phyloP scores from a whole-genome alignment of 352 stramenopile genomes.

The Phytophthora boehmeriae region DNA sequence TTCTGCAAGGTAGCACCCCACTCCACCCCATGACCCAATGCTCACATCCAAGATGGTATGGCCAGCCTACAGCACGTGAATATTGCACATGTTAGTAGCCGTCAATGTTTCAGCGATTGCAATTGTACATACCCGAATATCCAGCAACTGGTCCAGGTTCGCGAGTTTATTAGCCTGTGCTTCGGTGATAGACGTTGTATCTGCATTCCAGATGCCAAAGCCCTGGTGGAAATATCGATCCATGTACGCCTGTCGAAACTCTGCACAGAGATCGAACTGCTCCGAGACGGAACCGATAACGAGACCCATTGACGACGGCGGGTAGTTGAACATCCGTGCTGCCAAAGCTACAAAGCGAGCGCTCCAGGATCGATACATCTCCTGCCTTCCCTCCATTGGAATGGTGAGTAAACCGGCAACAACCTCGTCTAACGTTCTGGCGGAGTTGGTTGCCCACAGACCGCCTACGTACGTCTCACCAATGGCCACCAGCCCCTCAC shows the following conservation, averaged over 20 bases:
- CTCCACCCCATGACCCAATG: conserved; percentile 80
- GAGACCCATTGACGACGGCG: conserved; percentile 67
- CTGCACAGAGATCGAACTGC: conserved; percentile 75
- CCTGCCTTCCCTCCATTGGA: conserved; percentile 77
- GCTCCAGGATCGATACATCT: conserved; percentile 89
- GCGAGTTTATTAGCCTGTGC: conserved; percentile 77
- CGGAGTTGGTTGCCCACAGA: conserved; percentile 66
- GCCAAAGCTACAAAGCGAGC: conserved; percentile 76
- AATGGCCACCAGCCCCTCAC: conserved; percentile 80
- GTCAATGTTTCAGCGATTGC: conserved; percentile 1
- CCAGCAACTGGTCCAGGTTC: conserved; percentile 62
- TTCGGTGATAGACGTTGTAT: conserved; percentile 53
- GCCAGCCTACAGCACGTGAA: conserved; percentile 35
- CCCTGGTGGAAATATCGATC: conserved; percentile 78
- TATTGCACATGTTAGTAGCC: background rate
- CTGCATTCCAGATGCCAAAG: conserved; percentile 74
- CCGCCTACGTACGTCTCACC: conserved; percentile 83
- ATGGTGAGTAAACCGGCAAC: conserved; percentile 80
- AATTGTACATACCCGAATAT: conserved; percentile 50
- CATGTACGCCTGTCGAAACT: conserved; percentile 79
- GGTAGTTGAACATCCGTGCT: conserved; percentile 80
- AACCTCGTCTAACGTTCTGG: conserved; percentile 69
- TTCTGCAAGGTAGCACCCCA: conserved; percentile 77
- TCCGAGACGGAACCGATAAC: conserved; percentile 72
- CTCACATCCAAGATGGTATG: conserved; percentile 84